Conservation (phyloP, 2,329 filamentous ascomycete genomes). For the Rhynchosporium secalis region DNA sequence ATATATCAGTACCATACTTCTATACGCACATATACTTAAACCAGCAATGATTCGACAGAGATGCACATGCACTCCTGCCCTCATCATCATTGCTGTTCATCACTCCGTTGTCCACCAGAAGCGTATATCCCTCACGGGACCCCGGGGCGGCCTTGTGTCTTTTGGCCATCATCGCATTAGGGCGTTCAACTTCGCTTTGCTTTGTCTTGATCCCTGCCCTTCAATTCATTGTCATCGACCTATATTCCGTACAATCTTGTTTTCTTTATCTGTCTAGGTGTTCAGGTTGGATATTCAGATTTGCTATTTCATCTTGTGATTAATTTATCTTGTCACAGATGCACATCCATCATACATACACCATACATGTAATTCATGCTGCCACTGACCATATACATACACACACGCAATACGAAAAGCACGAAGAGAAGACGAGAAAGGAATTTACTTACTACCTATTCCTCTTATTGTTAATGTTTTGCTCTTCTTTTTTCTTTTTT, state of each 20-base stretch:
- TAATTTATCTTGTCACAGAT: background rate
- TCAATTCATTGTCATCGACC: slow-evolving; percentile 14
- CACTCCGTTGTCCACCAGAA: slow-evolving; percentile 20
- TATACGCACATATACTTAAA: slow-evolving; percentile 14
- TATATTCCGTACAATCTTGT: slow-evolving; percentile 13
- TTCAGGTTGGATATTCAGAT: background rate
- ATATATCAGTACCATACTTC: slow-evolving; percentile 23
- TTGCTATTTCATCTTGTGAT: background rate
- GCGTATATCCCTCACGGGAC: slow-evolving; percentile 27
- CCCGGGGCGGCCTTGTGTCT: slow-evolving; percentile 23
- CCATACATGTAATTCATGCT: slow-evolving; percentile 11
- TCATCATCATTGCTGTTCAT: slow-evolving; percentile 9
- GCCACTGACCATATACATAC: slow-evolving; percentile 2
- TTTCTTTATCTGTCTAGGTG: slow-evolving; percentile 13
- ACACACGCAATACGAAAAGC: slow-evolving; percentile 6
- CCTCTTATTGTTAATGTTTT: background rate
- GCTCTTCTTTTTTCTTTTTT: slow-evolving; percentile 1
- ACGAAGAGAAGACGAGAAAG: slow-evolving; percentile 10
- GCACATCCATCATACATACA: background rate
- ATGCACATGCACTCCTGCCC: slow-evolving; percentile 15
- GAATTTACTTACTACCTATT: background rate
- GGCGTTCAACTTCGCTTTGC: slow-evolving; percentile 4
- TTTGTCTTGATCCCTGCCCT: slow-evolving; percentile 12
- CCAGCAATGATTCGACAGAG: slow-evolving; percentile 22
- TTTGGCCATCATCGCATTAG: slow-evolving; percentile 9